Evolutionary conservation across 139 green algal genomes (phyloP), one percentile per base, ranked within the genome.

Genomic region (Chloropicon primus): DNA sequence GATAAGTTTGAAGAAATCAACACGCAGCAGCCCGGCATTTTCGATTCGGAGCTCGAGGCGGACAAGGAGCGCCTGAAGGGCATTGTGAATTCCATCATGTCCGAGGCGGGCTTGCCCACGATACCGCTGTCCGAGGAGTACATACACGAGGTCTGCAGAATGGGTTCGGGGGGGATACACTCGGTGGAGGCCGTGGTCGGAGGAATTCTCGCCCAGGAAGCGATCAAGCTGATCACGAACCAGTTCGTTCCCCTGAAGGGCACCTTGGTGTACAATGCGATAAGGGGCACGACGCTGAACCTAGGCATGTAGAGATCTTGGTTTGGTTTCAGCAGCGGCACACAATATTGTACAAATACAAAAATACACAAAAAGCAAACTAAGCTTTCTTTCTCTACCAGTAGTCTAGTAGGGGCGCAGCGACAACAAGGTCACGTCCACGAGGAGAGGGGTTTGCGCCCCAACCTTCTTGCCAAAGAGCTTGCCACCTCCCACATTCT

Each of bases 211-310:
- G 84, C 85, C 1, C 93, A 98, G 82, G 94, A 98, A 80, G 92
- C 86, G 25, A 98, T 98, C 82, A 98, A 98, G 86, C 84, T 98
- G 1, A 77, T 98, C 17, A 98, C 94, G 0, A 76, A 85, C 25
- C 93, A 98, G 84, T 98, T 97, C 85, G 90, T 95, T 75, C 90
- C 93, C 0, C 71, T 95, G 27, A 71, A 53, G 0, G 94, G 91
- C 1, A 91, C 84, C 5, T 80, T 98, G 0, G 75, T 98, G 0
- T 98, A 92, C 88, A 97, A 97, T 76, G 92, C 79, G 23, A 96
- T 98, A 82, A 27, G 72, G 25, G 17, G 25, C 72, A 75, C 72
- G 10, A 75, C 72, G 5, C 25, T 28, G 5, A 5, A 17, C 5
- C 5, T 75, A 24, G 25, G 25, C 10, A 41, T 24, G 72, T 75